Evolutionary conservation across 2,329 filamentous ascomycete genomes (phyloP).

Genomic region (Phoma sp.): DNA sequence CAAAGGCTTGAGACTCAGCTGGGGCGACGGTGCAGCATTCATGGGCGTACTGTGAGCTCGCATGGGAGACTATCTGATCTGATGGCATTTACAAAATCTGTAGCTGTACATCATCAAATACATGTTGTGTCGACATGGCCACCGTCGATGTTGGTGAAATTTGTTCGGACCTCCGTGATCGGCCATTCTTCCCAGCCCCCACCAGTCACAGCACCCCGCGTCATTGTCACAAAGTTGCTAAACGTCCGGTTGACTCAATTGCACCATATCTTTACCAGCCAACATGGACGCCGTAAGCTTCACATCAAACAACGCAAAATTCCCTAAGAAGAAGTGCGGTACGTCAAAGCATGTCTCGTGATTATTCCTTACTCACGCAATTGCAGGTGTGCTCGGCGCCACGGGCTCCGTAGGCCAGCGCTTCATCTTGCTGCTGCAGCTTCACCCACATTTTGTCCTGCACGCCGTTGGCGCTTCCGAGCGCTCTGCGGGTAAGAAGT

Average conservation of each 20-base stretch:
- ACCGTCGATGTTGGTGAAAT: conserved; percentile 9
- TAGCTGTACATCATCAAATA: neutral
- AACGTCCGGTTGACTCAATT: conserved; percentile 31
- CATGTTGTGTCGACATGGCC: neutral
- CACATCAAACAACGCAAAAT: conserved; percentile 47
- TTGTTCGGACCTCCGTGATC: conserved; percentile 28
- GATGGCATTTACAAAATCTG: conserved; percentile 14
- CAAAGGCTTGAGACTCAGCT: conserved; percentile 25
- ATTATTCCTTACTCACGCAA: conserved; percentile 18
- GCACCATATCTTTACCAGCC: conserved; percentile 22
- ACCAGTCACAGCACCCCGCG: conserved; percentile 22
- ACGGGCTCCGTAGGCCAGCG: conserved; percentile 95
- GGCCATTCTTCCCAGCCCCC: conserved; percentile 31
- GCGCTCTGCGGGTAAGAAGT: conserved; percentile 89
- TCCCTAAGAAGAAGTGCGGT: conserved; percentile 62
- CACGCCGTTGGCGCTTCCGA: conserved; percentile 90
- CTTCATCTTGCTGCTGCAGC: conserved; percentile 88
- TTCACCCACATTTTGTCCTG: conserved; percentile 85
- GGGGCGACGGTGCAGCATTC: neutral
- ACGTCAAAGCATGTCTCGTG: conserved; percentile 48
- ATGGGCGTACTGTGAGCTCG: conserved; percentile 8
- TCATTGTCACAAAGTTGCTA: conserved; percentile 31
- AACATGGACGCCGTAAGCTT: conserved; percentile 55
- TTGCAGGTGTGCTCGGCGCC: conserved; percentile 75
- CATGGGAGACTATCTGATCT: conserved; percentile 32